Evolutionary conservation across 2,329 filamentous ascomycete species (phyloP).

Genomic region (Xylaria sp.): DNA sequence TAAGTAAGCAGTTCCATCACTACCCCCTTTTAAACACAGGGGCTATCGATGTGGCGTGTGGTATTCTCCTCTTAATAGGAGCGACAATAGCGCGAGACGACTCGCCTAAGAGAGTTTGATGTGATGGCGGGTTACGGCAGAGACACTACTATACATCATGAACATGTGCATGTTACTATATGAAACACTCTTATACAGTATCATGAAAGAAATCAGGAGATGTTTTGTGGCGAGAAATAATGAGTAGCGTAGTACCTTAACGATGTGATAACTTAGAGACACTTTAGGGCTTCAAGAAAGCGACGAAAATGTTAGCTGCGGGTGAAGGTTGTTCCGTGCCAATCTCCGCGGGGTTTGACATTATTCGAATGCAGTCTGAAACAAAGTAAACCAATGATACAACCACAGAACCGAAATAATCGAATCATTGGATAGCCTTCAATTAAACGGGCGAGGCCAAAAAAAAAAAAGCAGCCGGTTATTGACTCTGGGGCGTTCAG

Average conservation of each 20-base stretch:
- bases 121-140: no score
- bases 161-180: not conserved
- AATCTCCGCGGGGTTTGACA: slow-evolving; percentile 8
- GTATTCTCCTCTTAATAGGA: not conserved
- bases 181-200: no score
- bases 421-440: not conserved
- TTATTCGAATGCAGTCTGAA: not conserved
- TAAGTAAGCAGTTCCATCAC: not conserved
- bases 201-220: not conserved
- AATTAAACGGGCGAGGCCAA: not conserved
- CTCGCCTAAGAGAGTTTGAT: not conserved
- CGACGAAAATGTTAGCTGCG: slow-evolving; percentile 16
- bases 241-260: not conserved
- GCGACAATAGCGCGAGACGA: not conserved
- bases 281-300: slow-evolving; percentile 12
- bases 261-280: not conserved
- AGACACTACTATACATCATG: not conserved
- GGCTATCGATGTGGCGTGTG: not conserved
- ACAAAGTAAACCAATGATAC: not conserved
- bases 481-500: not conserved
- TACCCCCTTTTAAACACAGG: not conserved
- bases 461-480: not conserved
- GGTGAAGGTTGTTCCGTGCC: slow-evolving; percentile 33
- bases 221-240: not conserved
- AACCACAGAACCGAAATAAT: not conserved